Conservation (phyloP, 305 asterid species). For the Plantago rigida region DNA sequence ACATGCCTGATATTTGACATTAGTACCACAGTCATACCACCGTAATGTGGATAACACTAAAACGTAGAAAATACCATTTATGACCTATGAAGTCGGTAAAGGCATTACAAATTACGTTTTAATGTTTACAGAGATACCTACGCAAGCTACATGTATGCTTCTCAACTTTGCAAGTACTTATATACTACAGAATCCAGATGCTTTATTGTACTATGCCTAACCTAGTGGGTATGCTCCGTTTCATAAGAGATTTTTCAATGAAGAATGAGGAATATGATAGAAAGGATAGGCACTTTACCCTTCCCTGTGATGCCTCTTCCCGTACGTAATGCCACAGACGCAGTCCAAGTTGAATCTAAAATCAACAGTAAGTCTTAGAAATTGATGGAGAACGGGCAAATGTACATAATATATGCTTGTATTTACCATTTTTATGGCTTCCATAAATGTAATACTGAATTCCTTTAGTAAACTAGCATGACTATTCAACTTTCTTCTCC, state of each 20-base stretch:
- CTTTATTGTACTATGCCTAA: too few species aligned
- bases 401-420: background rate
- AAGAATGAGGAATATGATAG: constrained; percentile 12
- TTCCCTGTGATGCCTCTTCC: constrained; percentile 97
- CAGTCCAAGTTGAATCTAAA: constrained; percentile 85
- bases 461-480: constrained; percentile 82
- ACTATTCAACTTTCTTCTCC: constrained; percentile 84
- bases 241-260: background rate
- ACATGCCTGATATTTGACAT: too few species aligned
- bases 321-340: constrained; percentile 85
- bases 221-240: background rate
- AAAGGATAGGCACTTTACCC: constrained; percentile 46
- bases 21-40: too few species aligned
- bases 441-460: constrained; percentile 83
- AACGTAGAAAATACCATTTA: background rate
- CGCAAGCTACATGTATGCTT: too few species aligned
- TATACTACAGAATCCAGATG: too few species aligned
- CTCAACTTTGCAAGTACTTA: too few species aligned
- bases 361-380: constrained; percentile 23
- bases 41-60: too few species aligned
- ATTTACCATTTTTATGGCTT: constrained; percentile 88
- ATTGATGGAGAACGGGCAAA: constrained; percentile 19
- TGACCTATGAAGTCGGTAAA: background rate
- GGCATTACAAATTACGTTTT: background rate
- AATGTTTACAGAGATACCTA: too few species aligned